These are phyloP conservation scores for Elaeis guineensis DNA, from an alignment of 176 grass and related monocot species.

Conservation along the genomic window DNA sequence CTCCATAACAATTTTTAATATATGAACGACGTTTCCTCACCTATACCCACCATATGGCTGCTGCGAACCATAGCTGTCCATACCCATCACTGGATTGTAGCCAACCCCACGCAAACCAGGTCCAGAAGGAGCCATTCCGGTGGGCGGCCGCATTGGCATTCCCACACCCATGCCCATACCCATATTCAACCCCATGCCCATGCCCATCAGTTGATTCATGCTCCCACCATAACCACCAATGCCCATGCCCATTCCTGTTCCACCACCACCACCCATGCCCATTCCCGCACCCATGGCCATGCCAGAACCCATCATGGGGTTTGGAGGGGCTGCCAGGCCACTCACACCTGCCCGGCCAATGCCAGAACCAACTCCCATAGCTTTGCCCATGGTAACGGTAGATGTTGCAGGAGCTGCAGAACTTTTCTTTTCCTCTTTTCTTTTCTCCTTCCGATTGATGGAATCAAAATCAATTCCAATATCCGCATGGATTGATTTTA, in stretches of 20 bases:
- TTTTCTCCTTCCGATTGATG: constrained; percentile 95
- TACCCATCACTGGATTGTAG: constrained; percentile 70
- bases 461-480: constrained; percentile 97
- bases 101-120: constrained; percentile 39
- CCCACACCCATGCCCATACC: constrained; percentile 45
- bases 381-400: constrained; percentile 82
- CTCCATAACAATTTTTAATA: constrained; percentile 1
- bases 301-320: constrained; percentile 38
- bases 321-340: constrained; percentile 39
- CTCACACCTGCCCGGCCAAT: constrained; percentile 47
- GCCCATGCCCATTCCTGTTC: constrained; percentile 8
- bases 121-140: constrained; percentile 49
- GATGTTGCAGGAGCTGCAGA: constrained; percentile 44
- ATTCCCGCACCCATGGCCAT: constrained; percentile 15
- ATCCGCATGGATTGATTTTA: constrained; percentile 88
- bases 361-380: constrained; percentile 87
- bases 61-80: constrained; percentile 52
- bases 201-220: too few relatives aligned
- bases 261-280: too few relatives aligned
- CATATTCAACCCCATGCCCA: constrained; percentile 4
- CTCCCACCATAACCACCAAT: constrained; percentile 19
- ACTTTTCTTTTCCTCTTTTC: constrained; percentile 65
- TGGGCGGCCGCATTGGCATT: constrained; percentile 54
- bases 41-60: constrained; percentile 76
- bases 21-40: constrained; percentile 23